Percentiles rank a stretch among this genome's conserved stretches.
phyloP scores from a whole-genome alignment of 2,329 filamentous ascomycete genomes.

The Claviceps fusiformis region DNA sequence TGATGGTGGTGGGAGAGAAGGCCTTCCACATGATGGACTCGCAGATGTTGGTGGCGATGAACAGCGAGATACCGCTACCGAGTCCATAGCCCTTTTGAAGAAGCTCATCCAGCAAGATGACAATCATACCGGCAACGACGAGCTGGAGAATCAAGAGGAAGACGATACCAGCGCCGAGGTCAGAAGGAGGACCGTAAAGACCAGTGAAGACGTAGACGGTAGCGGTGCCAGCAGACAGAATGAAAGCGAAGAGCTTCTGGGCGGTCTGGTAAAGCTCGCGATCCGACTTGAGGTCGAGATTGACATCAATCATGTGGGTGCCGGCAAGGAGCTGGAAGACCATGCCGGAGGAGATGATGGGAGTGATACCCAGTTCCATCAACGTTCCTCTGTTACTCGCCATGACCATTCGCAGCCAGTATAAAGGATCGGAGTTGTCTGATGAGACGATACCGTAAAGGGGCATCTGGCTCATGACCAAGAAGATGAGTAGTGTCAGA shows the following conservation, averaged over 20 bases:
- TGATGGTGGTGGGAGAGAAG: constrained; percentile 97
- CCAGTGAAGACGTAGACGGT: constrained; percentile 97
- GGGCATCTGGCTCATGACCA: constrained; percentile 99
- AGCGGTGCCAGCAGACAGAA: constrained; percentile 92
- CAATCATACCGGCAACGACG: constrained; percentile 92
- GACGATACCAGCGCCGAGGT: constrained; percentile 95
- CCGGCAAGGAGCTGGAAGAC: constrained; percentile 99
- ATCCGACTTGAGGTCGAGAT: constrained; percentile 99
- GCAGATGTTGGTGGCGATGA: constrained; percentile 99
- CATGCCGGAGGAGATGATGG: constrained; percentile 99
- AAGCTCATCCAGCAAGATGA: constrained; percentile 97
- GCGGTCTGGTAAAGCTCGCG: constrained; percentile 99
- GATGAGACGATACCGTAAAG: constrained; percentile 98
- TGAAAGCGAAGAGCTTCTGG: constrained; percentile 97
- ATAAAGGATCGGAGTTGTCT: constrained; percentile 93
- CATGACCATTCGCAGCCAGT: constrained; percentile 99
- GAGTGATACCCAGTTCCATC: constrained; percentile 94
- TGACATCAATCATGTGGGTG: constrained; percentile 99
- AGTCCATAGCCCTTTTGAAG: constrained; percentile 99
- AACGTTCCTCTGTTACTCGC: constrained; percentile 94
- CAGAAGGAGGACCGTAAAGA: constrained; percentile 91
- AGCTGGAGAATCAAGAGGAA: constrained; percentile 97
- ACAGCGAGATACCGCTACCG: constrained; percentile 95
- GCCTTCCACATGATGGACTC: constrained; percentile 99
- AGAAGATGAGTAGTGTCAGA: constrained; percentile 91